A percentile compares a stretch with the other conserved stretches of the same genome.
Conservation (phyloP, 2,329 filamentous ascomycete species). For the Xylariomycetidae sp. region DNA sequence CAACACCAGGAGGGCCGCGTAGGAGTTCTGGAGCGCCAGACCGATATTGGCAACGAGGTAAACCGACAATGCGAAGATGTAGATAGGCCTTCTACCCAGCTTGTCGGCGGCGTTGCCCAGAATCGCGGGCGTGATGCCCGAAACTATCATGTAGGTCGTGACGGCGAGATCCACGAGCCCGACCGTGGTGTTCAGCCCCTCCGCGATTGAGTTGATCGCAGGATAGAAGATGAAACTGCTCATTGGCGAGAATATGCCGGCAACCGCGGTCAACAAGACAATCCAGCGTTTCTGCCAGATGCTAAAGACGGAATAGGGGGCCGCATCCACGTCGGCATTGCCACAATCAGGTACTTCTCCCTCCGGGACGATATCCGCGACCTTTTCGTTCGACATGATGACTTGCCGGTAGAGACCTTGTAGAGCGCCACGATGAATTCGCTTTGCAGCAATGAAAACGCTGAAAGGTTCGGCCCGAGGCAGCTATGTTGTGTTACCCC, state of each 20-base stretch:
- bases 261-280: constrained; percentile 14
- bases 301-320: constrained; percentile 12
- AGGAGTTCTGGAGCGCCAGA: constrained; percentile 37
- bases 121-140: constrained; percentile 36
- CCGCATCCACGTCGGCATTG: too few species aligned
- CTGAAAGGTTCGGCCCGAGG: too few species aligned
- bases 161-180: constrained; percentile 10
- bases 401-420: too few species aligned
- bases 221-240: constrained; percentile 19
- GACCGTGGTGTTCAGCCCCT: constrained; percentile 10
- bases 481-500: too few species aligned
- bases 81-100: constrained; percentile 33
- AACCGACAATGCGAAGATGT: constrained; percentile 30
- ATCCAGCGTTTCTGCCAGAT: constrained; percentile 14
- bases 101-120: constrained; percentile 36
- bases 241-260: constrained; percentile 16
- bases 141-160: constrained; percentile 34
- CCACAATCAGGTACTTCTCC: too few species aligned
- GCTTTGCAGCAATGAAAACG: too few species aligned
- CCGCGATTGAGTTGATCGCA: constrained; percentile 13
- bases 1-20: constrained; percentile 41
- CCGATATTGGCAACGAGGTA: constrained; percentile 36
- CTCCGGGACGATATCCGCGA: too few species aligned
- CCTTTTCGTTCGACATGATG: too few species aligned
- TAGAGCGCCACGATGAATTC: too few species aligned